Percentiles rank a stretch among this genome's conserved stretches.
phyloP scores from a whole-genome alignment of 1,139 yeast species.

The Magnusiomyces tetraspermus region DNA sequence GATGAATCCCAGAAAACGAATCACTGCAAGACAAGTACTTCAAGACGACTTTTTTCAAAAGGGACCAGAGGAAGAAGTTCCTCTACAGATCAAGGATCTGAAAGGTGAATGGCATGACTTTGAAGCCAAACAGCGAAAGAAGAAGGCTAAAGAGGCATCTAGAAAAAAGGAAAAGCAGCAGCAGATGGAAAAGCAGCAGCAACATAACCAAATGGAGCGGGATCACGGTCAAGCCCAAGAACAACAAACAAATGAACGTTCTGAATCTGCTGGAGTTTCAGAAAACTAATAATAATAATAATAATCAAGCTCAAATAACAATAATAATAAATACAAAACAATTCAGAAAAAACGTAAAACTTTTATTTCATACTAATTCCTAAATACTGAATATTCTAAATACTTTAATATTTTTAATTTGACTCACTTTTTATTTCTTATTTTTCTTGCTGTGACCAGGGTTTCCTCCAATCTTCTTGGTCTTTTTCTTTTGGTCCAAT shows the following conservation, averaged over 20 bases:
- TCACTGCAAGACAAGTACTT: slow-evolving; percentile 54
- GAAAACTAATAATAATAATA: too few species aligned
- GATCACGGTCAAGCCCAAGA: neutral
- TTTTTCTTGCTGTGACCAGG: neutral
- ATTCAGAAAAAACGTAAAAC: too few species aligned
- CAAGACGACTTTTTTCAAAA: slow-evolving; percentile 60
- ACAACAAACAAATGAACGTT: neutral
- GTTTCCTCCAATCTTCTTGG: neutral
- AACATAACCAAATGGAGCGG: neutral
- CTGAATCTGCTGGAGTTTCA: too few species aligned
- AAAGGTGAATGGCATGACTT: slow-evolving; percentile 94
- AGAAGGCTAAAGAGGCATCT: slow-evolving; percentile 41
- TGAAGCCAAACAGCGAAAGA: slow-evolving; percentile 79
- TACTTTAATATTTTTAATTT: too few species aligned
- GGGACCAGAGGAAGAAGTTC: slow-evolving; percentile 54
- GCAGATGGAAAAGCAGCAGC: neutral
- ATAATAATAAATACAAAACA: too few species aligned
- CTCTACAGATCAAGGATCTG: slow-evolving; percentile 43
- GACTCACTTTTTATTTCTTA: too few species aligned
- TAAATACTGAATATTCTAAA: too few species aligned
- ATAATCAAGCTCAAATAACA: too few species aligned
- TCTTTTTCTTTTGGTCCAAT: neutral
- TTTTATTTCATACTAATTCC: too few species aligned
- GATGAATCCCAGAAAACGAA: slow-evolving; percentile 59
- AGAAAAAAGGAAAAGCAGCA: slow-evolving; percentile 16